A percentile compares a stretch with the other conserved stretches of the same genome.
Evolutionary conservation across 2,329 filamentous ascomycete species (phyloP).

Genomic region (Aureobasidium sp.): DNA sequence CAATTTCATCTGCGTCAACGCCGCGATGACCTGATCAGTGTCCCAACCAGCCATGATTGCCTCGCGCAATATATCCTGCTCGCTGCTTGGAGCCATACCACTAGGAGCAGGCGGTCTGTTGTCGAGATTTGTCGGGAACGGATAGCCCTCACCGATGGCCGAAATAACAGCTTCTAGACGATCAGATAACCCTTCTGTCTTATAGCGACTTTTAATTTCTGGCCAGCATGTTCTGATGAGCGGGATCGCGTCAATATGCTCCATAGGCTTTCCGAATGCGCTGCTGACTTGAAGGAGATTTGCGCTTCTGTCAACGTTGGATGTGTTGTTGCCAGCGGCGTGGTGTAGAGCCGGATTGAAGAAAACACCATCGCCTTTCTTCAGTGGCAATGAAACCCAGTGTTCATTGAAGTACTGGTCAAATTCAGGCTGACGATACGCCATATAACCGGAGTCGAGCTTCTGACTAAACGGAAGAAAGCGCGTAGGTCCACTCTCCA

Average conservation of each 20-base stretch:
- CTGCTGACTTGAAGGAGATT: slow-evolving; percentile 57
- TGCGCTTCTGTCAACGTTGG: slow-evolving; percentile 47
- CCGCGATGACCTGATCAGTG: slow-evolving; percentile 33
- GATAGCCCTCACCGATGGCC: slow-evolving; percentile 52
- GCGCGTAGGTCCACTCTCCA: slow-evolving; percentile 52
- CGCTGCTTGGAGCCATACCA: slow-evolving; percentile 55
- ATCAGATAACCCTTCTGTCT: slow-evolving; percentile 33
- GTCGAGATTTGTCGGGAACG: slow-evolving; percentile 58
- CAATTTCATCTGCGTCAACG: slow-evolving; percentile 22
- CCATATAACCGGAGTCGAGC: slow-evolving; percentile 52
- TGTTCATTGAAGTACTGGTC: slow-evolving; percentile 47
- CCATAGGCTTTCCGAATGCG: slow-evolving; percentile 59
- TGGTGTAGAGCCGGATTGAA: slow-evolving; percentile 60
- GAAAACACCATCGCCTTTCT: slow-evolving; percentile 54
- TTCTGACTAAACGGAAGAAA: slow-evolving; percentile 55
- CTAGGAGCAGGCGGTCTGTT: slow-evolving; percentile 48
- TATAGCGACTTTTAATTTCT: slow-evolving; percentile 29
- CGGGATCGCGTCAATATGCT: slow-evolving; percentile 48
- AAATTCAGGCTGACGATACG: slow-evolving; percentile 50
- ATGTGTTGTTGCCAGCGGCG: slow-evolving; percentile 53
- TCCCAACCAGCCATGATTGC: slow-evolving; percentile 39
- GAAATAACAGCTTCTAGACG: slow-evolving; percentile 43
- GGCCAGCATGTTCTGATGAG: slow-evolving; percentile 44
- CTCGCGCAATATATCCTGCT: slow-evolving; percentile 46
- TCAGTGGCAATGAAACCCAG: slow-evolving; percentile 48